Base-by-base conservation (phyloP, 2,329 filamentous ascomycete species). In the Golovinomyces cichoracearum region DNA sequence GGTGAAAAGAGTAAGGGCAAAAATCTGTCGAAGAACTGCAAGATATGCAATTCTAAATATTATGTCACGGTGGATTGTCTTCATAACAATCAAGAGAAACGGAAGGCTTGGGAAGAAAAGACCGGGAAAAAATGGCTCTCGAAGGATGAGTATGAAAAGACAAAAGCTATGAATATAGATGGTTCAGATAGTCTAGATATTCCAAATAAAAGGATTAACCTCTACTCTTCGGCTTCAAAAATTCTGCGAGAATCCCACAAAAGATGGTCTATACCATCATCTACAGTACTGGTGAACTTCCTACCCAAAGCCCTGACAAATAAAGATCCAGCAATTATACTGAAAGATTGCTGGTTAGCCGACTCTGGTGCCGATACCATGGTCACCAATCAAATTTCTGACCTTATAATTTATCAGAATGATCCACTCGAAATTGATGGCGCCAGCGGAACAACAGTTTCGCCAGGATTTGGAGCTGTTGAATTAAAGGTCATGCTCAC, bases 91-190 rank as follows among this genome's bases (percentile, higher is more conserved):
- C 12, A 5, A 7, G 45, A 47, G 27, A 47, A 26, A 37, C 29
- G 45, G 23, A 37, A 22, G 15, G 45, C 45, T 25, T 47, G 45
- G 45, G 29, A 47, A 31, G 29, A 47, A 37, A 47, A 47, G 45
- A 47, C 45, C 25, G 45, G 45, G 37, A 47, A 47, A 37, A 37
- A 37, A 26, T 47, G 29, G 45, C 29, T 47, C 17, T 37, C 45
- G 1, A 25, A 47, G 37, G 45, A 47, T 5, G 29, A 47, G 17
- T 37, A 35, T 25, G 31, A 37, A 9, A 47, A 47, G 15, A n/a
- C 4, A 21, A 42, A 42, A 25, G n/a, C n/a, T n/a, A n/a, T 44
- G 21, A 44, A 44, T 25, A 44, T 19, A 6, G 26, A 22, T 44
- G 21, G 5, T 44, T 44, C 22, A 44, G 40, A 25, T 44, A 44